Percentiles rank a stretch among this genome's conserved stretches.
Conservation (phyloP, 768 basidiomycete species). For the Phylloporus scabripes region DNA sequence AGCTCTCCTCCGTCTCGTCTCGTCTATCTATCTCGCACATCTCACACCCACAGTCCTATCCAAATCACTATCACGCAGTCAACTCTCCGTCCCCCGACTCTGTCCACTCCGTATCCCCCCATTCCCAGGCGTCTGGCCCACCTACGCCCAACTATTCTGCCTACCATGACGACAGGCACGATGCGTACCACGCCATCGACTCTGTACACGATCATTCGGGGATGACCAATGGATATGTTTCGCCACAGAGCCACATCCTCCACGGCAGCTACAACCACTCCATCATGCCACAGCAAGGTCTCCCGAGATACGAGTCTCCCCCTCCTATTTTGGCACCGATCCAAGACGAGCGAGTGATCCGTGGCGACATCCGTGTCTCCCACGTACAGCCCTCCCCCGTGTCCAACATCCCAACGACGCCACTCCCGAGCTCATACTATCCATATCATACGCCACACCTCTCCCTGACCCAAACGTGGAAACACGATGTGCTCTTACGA, state of each 20-base stretch:
- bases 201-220: constrained; percentile 27
- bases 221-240: constrained; percentile 30
- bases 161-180: constrained; percentile 41
- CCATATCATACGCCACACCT: constrained; percentile 36
- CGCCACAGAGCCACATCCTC: constrained; percentile 25
- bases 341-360: constrained; percentile 35
- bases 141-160: constrained; percentile 36
- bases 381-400: constrained; percentile 29
- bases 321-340: constrained; percentile 55
- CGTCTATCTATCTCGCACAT: constrained; percentile 58
- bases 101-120: constrained; percentile 41
- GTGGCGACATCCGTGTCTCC: constrained; percentile 27
- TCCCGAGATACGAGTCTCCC: constrained; percentile 43
- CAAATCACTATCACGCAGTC: constrained; percentile 31
- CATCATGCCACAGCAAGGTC: constrained; percentile 17
- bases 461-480: constrained; percentile 42
- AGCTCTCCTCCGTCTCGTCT: constrained; percentile 38
- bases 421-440: constrained; percentile 37
- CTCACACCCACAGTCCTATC: constrained; percentile 47
- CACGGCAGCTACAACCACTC: constrained; percentile 23
- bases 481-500: constrained; percentile 40
- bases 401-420: constrained; percentile 29
- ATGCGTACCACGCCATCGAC: constrained; percentile 35
- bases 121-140: constrained; percentile 30
- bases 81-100: constrained; percentile 48